These are phyloP conservation scores for Pseudofabraea citricarpa DNA, from an alignment of 2,329 filamentous ascomycete genomes.

Conservation along the genomic window DNA sequence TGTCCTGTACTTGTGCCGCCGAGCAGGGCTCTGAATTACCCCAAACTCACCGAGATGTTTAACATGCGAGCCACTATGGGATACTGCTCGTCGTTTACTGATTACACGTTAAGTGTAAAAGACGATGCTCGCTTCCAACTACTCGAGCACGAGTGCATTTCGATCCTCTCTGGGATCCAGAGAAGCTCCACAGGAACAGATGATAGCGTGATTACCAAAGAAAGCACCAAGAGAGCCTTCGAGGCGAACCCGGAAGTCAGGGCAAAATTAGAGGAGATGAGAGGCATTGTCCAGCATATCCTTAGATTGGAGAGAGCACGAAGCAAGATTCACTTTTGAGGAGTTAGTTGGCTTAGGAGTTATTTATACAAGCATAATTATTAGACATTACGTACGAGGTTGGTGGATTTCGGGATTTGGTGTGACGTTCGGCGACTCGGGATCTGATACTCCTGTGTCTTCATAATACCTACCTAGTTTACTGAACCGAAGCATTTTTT, in stretches of 20 bases:
- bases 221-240: not conserved
- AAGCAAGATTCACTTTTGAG: not conserved
- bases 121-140: not conserved
- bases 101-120: not conserved
- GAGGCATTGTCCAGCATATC: not conserved
- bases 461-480: too few relatives aligned
- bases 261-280: not conserved
- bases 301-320: not conserved
- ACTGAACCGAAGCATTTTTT: too few relatives aligned
- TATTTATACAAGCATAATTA: too few relatives aligned
- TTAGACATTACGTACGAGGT: too few relatives aligned
- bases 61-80: slow-evolving; percentile 2
- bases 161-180: not conserved
- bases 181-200: not conserved
- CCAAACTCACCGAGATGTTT: slow-evolving; percentile 1
- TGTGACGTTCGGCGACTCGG: too few relatives aligned
- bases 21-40: not conserved
- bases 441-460: too few relatives aligned
- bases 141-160: not conserved
- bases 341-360: too few relatives aligned
- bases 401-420: too few relatives aligned
- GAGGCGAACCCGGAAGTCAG: not conserved
- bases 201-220: not conserved
- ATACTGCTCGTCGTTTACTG: slow-evolving; percentile 1
- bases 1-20: not conserved